Percentiles rank a stretch among this genome's conserved stretches.
Conservation (phyloP, 2,329 filamentous ascomycete species). For the Didymella arachidicola region DNA sequence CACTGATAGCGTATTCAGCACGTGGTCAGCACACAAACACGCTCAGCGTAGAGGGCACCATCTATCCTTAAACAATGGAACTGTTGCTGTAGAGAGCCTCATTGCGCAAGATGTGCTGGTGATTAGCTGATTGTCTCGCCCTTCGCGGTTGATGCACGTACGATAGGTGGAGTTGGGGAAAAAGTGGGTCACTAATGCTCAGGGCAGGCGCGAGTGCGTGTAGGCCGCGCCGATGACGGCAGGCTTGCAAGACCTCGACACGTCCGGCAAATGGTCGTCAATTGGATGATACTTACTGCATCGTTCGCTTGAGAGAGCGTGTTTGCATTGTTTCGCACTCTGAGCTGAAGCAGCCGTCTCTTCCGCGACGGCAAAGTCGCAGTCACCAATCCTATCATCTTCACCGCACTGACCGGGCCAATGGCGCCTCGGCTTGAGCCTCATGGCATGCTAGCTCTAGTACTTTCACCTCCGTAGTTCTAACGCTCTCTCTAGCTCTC, state of each 20-base stretch:
- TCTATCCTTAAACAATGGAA: background rate
- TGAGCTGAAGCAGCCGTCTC: background rate
- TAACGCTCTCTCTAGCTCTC: constrained; percentile 7
- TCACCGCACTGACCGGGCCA: constrained; percentile 15
- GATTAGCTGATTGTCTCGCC: constrained; percentile 17
- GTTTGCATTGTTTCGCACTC: background rate
- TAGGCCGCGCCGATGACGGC: constrained; percentile 11
- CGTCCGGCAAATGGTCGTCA: background rate
- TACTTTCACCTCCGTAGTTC: background rate
- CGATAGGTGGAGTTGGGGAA: constrained; percentile 7
- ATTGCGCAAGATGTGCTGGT: constrained; percentile 7
- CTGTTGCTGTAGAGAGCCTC: background rate
- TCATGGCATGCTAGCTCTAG: constrained; percentile 16
- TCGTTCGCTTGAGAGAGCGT: background rate
- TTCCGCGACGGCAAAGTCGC: background rate
- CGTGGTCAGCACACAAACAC: constrained; percentile 9
- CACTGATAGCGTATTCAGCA: constrained; percentile 17
- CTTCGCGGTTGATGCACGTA: constrained; percentile 10
- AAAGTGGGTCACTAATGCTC: constrained; percentile 7
- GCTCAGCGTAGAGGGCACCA: background rate
- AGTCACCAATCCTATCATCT: constrained; percentile 6
- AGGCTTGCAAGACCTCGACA: constrained; percentile 4
- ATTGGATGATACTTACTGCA: background rate
- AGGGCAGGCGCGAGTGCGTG: background rate
- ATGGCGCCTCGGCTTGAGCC: constrained; percentile 22